Evolutionary conservation across 2,329 filamentous ascomycete genomes (phyloP).

Genomic region (Kalaharituber pfeilii): DNA sequence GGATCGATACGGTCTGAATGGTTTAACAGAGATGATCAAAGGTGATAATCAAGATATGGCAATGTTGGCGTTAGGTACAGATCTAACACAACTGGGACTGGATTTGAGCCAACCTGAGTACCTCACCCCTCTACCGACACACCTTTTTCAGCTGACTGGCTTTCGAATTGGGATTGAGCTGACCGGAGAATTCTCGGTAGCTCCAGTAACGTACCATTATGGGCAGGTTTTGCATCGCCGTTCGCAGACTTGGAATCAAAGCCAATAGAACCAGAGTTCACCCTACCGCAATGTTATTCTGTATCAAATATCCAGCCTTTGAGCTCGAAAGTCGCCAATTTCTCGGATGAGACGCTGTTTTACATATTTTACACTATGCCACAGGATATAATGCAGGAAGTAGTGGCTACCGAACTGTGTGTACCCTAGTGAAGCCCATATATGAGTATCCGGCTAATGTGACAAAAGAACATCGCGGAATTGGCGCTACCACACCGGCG

Average conservation of each 20-base stretch:
- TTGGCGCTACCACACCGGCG: constrained; percentile 39
- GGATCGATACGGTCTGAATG: constrained; percentile 22
- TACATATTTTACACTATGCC: constrained; percentile 54
- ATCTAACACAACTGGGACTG: constrained; percentile 45
- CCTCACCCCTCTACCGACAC: constrained; percentile 9
- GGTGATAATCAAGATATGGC: constrained; percentile 21
- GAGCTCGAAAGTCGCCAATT: constrained; percentile 39
- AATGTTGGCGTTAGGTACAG: constrained; percentile 42
- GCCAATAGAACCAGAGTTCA: constrained; percentile 46
- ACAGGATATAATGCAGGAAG: constrained; percentile 46
- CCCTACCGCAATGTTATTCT: constrained; percentile 44
- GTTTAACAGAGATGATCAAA: constrained; percentile 20
- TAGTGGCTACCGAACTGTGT: constrained; percentile 44
- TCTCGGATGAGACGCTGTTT: constrained; percentile 48
- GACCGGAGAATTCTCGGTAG: constrained; percentile 20
- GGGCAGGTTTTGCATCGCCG: constrained; percentile 45
- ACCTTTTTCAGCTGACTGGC: too few species aligned
- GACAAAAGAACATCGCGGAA: constrained; percentile 19
- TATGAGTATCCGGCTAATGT: neutral
- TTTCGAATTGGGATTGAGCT: constrained; percentile 6
- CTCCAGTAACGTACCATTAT: constrained; percentile 34
- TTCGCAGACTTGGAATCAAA: constrained; percentile 42
- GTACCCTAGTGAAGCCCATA: constrained; percentile 3
- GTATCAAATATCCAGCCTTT: constrained; percentile 49
- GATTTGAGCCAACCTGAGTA: constrained; percentile 46